Conservation (phyloP, 2,329 filamentous ascomycete species). For the Trichoderma semiorbis region DNA sequence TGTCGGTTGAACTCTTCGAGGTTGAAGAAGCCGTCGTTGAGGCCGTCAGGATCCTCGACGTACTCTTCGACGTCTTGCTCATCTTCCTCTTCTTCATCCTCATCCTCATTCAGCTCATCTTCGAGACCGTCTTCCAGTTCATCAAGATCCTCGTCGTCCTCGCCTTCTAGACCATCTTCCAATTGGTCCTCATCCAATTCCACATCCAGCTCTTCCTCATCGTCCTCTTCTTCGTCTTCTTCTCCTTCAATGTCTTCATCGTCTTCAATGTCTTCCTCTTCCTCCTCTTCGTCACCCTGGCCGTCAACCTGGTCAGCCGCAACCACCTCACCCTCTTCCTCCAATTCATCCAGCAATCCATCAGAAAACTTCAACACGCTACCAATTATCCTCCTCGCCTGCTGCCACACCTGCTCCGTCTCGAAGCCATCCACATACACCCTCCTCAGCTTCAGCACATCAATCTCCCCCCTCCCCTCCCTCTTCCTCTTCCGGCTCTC, state of each 20-base stretch:
- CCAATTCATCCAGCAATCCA: conserved; percentile 46
- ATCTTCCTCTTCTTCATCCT: conserved; percentile 38
- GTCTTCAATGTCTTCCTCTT: conserved; percentile 33
- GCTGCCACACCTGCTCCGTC: conserved; percentile 88
- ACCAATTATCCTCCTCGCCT: conserved; percentile 76
- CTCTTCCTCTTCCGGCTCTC: conserved; percentile 77
- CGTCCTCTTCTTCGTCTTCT: conserved; percentile 28
- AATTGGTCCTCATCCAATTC: conserved; percentile 32
- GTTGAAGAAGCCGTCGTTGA: conserved; percentile 98
- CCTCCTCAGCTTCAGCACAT: conserved; percentile 72
- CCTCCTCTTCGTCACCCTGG: conserved; percentile 31
- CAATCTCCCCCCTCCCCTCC: conserved; percentile 41
- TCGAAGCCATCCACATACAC: conserved; percentile 85
- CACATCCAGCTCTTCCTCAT: conserved; percentile 34
- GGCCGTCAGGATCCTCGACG: conserved; percentile 65
- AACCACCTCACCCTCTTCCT: conserved; percentile 47
- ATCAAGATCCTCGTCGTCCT: conserved; percentile 15
- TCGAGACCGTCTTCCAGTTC: conserved; percentile 20
- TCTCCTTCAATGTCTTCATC: conserved; percentile 33
- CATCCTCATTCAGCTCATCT: conserved; percentile 28
- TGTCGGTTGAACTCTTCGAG: conserved; percentile 97
- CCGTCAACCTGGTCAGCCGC: conserved; percentile 30
- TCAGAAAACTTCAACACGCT: conserved; percentile 50
- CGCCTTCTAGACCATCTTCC: conserved; percentile 36
- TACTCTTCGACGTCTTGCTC: conserved; percentile 46